These are phyloP conservation scores for Russula dissimulans DNA, from an alignment of 768 basidiomycete genomes.

Conservation along the genomic window DNA sequence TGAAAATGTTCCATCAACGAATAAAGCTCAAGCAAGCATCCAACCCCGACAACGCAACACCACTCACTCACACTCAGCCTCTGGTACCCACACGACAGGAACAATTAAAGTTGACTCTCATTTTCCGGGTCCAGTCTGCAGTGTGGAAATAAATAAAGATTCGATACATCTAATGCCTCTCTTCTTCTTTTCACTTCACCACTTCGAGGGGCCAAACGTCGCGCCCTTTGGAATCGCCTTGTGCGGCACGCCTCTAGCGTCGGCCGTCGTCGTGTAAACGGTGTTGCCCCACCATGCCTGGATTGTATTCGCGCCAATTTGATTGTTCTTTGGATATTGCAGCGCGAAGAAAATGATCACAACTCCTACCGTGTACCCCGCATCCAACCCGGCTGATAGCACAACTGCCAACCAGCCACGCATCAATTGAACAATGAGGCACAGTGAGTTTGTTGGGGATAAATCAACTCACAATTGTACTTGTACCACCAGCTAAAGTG, in stretches of 20 bases:
- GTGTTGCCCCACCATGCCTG: slow-evolving; percentile 69
- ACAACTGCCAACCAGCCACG: slow-evolving; percentile 33
- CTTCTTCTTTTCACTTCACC: not conserved
- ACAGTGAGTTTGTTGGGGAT: not conserved
- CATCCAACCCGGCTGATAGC: slow-evolving; percentile 62
- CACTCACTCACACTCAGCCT: no score
- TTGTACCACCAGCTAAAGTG: slow-evolving; percentile 34
- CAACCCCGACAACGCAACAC: no score
- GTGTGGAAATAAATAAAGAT: no score
- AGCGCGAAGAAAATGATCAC: slow-evolving; percentile 52
- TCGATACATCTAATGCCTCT: no score
- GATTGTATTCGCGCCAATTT: slow-evolving; percentile 44
- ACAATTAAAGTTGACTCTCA: no score
- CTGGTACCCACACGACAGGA: no score
- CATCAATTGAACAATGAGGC: not conserved
- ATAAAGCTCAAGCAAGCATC: no score
- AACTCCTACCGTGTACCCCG: slow-evolving; percentile 52
- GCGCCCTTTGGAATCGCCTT: not conserved
- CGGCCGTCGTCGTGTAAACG: slow-evolving; percentile 27
- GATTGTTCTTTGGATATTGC: slow-evolving; percentile 56
- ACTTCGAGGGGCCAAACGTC: slow-evolving; percentile 18
- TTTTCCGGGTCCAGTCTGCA: no score
- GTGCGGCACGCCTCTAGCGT: slow-evolving; percentile 19
- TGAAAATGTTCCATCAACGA: no score
- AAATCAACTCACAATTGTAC: slow-evolving; percentile 26